Evolutionary conservation across 2,329 filamentous ascomycete species (phyloP), one percentile per base, ranked within the genome.

Genomic region (Alternaria sp.): DNA sequence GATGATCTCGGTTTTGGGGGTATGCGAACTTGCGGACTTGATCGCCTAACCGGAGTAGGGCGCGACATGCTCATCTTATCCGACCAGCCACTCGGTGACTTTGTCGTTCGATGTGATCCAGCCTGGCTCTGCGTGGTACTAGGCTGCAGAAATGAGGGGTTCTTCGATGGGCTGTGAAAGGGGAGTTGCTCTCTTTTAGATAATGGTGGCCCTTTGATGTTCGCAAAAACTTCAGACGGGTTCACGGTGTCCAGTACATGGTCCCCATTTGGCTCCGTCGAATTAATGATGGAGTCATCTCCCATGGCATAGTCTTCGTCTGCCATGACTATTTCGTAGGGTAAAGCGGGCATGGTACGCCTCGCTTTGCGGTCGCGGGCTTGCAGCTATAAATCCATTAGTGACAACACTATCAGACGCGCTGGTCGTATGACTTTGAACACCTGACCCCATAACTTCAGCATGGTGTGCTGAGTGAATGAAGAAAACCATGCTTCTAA

Each of bases 1-100:
- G 72, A 57, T 60, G 78, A 82, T 59, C 78, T 81, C 21, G 77
- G 75, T 25, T 71, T 69, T 18, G 75, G 76, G 2, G 75, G 69
- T 60, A 78, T 69, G 7, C 72, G 70, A 12, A 79, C 72, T 58
- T 77, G 63, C 18, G 71, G 71, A 30, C 70, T 73, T 53, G 61
- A 15, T 12, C 70, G 67, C 2, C 63, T 66, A 41, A 67, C 58
- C 12, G 67, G 60, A 21, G 58, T 61, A 14, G 65, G 56, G 20
- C 60, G 66, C 20, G 61, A 66, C 6, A 71, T 58, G 28, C 73
- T 72, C 71, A 75, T 76, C 6, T 62, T 67, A 43, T 78, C 73
- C 14, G 71, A 67, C 18, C 65, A 68, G 14, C 44, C 50, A 28
- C 68, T 66, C 9, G 69, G 57, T 10, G 70, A 66, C n/a, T 46